Evolutionary conservation across 306 rosid species (phyloP), one percentile per base, ranked within the genome.

Genomic region (Gillenia trifoliata): DNA sequence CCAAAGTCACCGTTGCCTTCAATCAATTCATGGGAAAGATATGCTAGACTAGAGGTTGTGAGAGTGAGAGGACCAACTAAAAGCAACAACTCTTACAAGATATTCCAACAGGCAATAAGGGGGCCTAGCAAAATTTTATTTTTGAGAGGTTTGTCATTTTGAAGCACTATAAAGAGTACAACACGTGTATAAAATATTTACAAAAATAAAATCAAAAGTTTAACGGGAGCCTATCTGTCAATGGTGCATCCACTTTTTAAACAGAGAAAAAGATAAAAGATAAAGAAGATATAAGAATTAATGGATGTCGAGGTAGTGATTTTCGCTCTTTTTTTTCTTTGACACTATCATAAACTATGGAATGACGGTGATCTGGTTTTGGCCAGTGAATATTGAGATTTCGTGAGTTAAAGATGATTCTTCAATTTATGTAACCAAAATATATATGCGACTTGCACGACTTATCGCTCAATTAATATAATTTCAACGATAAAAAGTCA

Each of bases 1-100:
- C 76, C 64, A 79, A 88, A 85, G 77, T 75, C 81, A 67, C 74
- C 83, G 66, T 55, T 71, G 73, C 73, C 85, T 82, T 83, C 80
- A 85, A 83, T 79, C 66, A 90, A 81, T 71, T 76, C 78, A 31
- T 16, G 60, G 28, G 65, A 70, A 75, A 22, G 61, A 77, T 72
- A 56, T 55, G 70, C 70, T 59, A 28, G 20, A 71, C 67, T 69
- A 57, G 63, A 71, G 61, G 33, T 50, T 38, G 3, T 70, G 70
- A 68, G 73, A 65, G 8, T 64, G 67, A 65, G 77, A 72, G 61
- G 77, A 61, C 83, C 76, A 57, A 74, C 77, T 61, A 55, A 73
- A 68, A 69, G 70, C 73, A 82, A 77, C 38, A 9, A 34, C 3
- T 43, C 33, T 72, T 49, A 30, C 33, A 26, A 60, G 64, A 69